Conservation (phyloP, 2,329 filamentous ascomycete species). For the Coniella lustricola region DNA sequence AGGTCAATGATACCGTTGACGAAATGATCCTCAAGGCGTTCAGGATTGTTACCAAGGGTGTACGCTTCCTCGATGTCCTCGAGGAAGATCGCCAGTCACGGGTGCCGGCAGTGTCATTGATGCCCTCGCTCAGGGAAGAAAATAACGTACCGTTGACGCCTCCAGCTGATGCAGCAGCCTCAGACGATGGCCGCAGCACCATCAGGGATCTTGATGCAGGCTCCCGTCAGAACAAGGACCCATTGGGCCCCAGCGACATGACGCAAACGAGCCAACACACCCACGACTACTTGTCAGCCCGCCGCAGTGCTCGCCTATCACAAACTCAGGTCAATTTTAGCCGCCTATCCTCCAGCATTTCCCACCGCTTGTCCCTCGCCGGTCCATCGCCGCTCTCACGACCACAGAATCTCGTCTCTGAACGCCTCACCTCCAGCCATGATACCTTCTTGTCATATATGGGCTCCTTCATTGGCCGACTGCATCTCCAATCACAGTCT, state of each 20-base stretch:
- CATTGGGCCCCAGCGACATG: constrained; percentile 29
- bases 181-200: constrained; percentile 32
- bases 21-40: constrained; percentile 92
- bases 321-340: constrained; percentile 30
- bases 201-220: constrained; percentile 31
- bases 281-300: constrained; percentile 42
- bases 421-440: constrained; percentile 71
- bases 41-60: constrained; percentile 84
- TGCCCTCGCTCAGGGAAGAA: constrained; percentile 55
- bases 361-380: constrained; percentile 74
- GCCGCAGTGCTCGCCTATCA: constrained; percentile 30
- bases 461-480: constrained; percentile 82
- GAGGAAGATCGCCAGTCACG: constrained; percentile 53
- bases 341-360: constrained; percentile 46
- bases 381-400: constrained; percentile 55
- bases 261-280: constrained; percentile 28
- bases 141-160: constrained; percentile 54
- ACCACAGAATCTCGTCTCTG: constrained; percentile 72
- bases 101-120: constrained; percentile 47
- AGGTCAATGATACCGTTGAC: constrained; percentile 72
- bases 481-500: constrained; percentile 89
- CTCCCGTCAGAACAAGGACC: constrained; percentile 29
- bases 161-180: constrained; percentile 49
- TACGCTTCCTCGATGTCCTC: constrained; percentile 82
- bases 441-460: constrained; percentile 86